These are phyloP conservation scores for Chrysanthemum makinoi DNA, from an alignment of 129 eudicot genomes.

Conservation along the genomic window DNA sequence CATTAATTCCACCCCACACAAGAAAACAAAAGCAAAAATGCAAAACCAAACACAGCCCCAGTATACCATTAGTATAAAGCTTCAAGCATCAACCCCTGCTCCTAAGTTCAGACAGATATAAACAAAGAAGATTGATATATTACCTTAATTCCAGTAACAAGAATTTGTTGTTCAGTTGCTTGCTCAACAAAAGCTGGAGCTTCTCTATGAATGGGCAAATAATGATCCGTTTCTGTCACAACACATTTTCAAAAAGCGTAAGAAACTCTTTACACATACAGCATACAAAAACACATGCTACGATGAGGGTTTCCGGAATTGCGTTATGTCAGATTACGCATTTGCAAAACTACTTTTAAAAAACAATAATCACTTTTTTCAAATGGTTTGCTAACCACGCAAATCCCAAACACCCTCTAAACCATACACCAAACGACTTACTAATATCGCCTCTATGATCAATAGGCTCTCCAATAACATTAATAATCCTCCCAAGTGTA, in stretches of 20 bases:
- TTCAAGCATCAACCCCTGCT: not conserved
- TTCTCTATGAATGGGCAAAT: constrained; percentile 73
- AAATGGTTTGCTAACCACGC: not conserved
- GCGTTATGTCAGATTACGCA: not conserved
- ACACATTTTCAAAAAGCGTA: not conserved
- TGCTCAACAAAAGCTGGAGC: constrained; percentile 79
- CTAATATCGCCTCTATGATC: constrained; percentile 13
- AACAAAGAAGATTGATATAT: too few species aligned
- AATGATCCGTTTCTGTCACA: constrained; percentile 61
- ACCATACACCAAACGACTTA: not conserved
- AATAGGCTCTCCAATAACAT: constrained; percentile 14
- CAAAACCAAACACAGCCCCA: too few species aligned
- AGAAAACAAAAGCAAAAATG: too few species aligned
- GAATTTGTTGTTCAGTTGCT: constrained; percentile 77
- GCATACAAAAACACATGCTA: not conserved
- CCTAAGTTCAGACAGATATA: too few species aligned
- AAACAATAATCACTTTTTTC: not conserved
- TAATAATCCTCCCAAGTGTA: not conserved
- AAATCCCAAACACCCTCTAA: not conserved
- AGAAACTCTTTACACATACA: not conserved
- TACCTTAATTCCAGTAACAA: constrained; percentile 86
- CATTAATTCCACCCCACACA: too few species aligned
- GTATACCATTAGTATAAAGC: too few species aligned
- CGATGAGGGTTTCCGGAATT: too few species aligned
- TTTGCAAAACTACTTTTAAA: not conserved